A percentile compares a stretch with the other conserved stretches of the same genome.
Evolutionary conservation across 768 basidiomycete genomes (phyloP).

Genomic region (Podaxis mareebaensis): DNA sequence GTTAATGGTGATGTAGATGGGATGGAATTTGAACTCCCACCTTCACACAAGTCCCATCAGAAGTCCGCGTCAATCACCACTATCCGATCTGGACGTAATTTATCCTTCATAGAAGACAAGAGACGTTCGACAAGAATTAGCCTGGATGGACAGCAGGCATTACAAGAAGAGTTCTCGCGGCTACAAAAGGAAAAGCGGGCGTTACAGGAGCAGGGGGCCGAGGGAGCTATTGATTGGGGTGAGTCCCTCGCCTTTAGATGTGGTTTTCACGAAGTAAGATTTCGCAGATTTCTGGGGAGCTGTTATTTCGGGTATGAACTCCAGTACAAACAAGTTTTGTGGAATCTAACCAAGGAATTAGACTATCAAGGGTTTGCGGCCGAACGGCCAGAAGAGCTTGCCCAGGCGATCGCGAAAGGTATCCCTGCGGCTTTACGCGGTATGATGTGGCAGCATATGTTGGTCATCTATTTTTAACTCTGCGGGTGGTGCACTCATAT

Average conservation of each 20-base stretch:
- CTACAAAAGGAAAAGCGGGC: constrained; percentile 57
- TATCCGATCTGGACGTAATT: constrained; percentile 49
- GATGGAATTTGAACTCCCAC: constrained; percentile 11
- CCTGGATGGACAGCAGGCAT: constrained; percentile 64
- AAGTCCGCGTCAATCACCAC: constrained; percentile 65
- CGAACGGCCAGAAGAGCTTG: constrained; percentile 74
- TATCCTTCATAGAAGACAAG: constrained; percentile 31
- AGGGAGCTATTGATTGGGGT: constrained; percentile 77
- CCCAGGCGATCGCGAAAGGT: constrained; percentile 87
- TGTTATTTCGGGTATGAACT: constrained; percentile 74
- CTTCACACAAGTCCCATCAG: constrained; percentile 44
- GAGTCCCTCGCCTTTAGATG: constrained; percentile 24
- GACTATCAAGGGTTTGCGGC: constrained; percentile 91
- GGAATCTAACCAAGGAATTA: constrained; percentile 24
- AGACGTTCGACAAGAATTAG: constrained; percentile 34
- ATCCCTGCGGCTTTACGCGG: constrained; percentile 87
- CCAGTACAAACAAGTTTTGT: neutral
- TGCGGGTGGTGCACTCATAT: constrained; percentile 7
- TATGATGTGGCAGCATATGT: constrained; percentile 98
- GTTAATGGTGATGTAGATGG: constrained; percentile 14
- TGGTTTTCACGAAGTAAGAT: neutral
- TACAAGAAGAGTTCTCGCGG: constrained; percentile 77
- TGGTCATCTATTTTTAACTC: constrained; percentile 19
- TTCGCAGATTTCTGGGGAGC: constrained; percentile 88
- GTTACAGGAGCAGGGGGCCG: constrained; percentile 34